Evolutionary conservation across 257 asterid species (phyloP), one percentile per base, ranked within the genome.

Genomic region (Ilex asprella): DNA sequence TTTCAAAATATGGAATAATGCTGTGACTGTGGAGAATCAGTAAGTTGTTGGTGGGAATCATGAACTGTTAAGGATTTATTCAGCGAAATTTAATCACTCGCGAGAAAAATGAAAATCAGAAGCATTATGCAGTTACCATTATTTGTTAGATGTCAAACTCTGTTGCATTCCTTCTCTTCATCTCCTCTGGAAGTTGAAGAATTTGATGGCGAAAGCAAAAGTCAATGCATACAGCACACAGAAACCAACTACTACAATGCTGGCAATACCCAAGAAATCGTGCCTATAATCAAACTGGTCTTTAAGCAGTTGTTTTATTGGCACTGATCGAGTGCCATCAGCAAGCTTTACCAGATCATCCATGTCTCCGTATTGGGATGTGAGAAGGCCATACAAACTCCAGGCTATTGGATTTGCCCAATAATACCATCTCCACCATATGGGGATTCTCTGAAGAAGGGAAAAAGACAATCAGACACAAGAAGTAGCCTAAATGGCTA

Each of bases 351-450:
- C 83, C 12, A 3, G 31, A 13, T 76, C 76, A 16, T 70, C 66
- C 65, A 81, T 16, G 70, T 91, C 92, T 6, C 96, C 98, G 9
- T 82, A 88, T 52, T 87, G 97, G 27, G 96, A 86, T 7, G 96
- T 82, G 29, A 91, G 66, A 50, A 91, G 91, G 3, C 97, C 97
- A 16, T 91, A 87, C 53, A 91, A 64, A 46, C 89, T 87, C 96
- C 96, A 91, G 0, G 95, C 96, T 14, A 85, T 75, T 1, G 97
- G 96, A 60, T 81, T 82, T 6, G 91, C 96, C 96, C 96, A 91
- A 71, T 85, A 91, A 54, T 87, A 91, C 97, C 97, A 91, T 79
- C 89, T 86, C 97, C 97, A 91, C 96, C 96, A 91, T 53, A 91
- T 63, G 0, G 96, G 97, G 16, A 91, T 91, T 73, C 96, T 87